A percentile compares a stretch with the other conserved stretches of the same genome.
Conservation (phyloP, 78 protist genomes). For the Planoprotostelium fungivorum region DNA sequence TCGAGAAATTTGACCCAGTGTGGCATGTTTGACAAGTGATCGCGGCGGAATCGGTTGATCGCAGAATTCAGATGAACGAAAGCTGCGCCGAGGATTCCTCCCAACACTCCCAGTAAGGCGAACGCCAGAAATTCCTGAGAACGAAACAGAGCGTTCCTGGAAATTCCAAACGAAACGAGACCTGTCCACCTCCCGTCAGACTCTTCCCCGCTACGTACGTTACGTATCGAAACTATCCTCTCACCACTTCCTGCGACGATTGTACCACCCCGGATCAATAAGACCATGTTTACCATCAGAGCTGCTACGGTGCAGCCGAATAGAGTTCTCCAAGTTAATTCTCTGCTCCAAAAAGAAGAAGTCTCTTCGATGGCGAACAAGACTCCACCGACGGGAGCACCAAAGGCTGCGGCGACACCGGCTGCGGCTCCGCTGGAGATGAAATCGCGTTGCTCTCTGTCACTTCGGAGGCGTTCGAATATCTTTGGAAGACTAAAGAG, state of each 20-base stretch:
- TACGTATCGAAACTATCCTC: not conserved
- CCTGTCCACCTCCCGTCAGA: constrained; percentile 21
- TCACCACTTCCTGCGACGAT: constrained; percentile 6
- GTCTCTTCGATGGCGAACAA: constrained; percentile 88
- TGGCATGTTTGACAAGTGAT: constrained; percentile 14
- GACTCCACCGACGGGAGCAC: constrained; percentile 94
- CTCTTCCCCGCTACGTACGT: not conserved
- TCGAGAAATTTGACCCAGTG: not conserved
- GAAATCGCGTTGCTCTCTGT: constrained; percentile 76
- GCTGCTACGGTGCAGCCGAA: constrained; percentile 73
- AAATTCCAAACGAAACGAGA: constrained; percentile 53
- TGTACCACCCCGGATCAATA: not conserved
- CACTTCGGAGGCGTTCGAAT: constrained; percentile 64
- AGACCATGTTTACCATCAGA: constrained; percentile 27
- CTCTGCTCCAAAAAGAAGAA: constrained; percentile 68
- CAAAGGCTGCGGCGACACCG: constrained; percentile 93
- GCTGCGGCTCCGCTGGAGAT: constrained; percentile 91
- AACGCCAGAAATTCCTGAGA: constrained; percentile 35
- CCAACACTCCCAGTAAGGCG: constrained; percentile 25
- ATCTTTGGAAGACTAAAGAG: not conserved
- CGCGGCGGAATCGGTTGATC: constrained; percentile 14
- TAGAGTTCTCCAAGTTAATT: constrained; percentile 88
- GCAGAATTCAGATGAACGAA: constrained; percentile 34
- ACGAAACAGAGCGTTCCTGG: constrained; percentile 28
- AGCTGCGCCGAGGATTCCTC: constrained; percentile 51